These are phyloP conservation scores for Aspergillus diversus DNA, from an alignment of 495 filamentous ascomycete genomes.

Conservation along the genomic window DNA sequence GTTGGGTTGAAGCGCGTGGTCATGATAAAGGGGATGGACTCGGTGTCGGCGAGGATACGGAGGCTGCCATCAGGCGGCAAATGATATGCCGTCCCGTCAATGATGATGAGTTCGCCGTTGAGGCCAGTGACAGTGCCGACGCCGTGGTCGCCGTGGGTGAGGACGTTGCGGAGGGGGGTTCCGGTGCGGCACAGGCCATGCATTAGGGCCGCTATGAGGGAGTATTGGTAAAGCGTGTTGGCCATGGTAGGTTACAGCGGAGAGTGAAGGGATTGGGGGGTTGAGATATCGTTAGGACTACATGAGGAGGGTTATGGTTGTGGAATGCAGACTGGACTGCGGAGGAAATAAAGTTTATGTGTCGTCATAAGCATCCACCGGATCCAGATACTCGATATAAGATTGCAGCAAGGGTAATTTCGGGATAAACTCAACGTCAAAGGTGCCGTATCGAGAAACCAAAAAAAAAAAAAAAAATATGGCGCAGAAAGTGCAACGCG, in stretches of 20 bases:
- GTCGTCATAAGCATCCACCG: too few species aligned
- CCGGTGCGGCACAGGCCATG: conserved; percentile 50
- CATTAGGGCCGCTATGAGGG: conserved; percentile 54
- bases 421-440: too few species aligned
- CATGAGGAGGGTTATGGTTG: too few species aligned
- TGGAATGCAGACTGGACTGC: too few species aligned
- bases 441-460: too few species aligned
- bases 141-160: conserved; percentile 50
- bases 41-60: background rate
- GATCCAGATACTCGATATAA: too few species aligned
- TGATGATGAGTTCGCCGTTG: conserved; percentile 55
- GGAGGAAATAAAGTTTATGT: too few species aligned
- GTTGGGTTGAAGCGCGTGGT: conserved; percentile 19
- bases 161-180: conserved; percentile 39
- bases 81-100: conserved; percentile 52
- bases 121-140: conserved; percentile 55
- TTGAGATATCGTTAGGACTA: too few species aligned
- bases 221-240: conserved; percentile 55
- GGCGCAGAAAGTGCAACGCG: too few species aligned
- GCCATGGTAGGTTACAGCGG: background rate
- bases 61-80: conserved; percentile 16
- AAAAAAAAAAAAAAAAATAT: too few species aligned
- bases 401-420: too few species aligned
- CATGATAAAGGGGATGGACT: conserved; percentile 16
- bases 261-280: background rate